Evolutionary conservation across 345 rosid species (phyloP).

Genomic region (Boechera stricta): DNA sequence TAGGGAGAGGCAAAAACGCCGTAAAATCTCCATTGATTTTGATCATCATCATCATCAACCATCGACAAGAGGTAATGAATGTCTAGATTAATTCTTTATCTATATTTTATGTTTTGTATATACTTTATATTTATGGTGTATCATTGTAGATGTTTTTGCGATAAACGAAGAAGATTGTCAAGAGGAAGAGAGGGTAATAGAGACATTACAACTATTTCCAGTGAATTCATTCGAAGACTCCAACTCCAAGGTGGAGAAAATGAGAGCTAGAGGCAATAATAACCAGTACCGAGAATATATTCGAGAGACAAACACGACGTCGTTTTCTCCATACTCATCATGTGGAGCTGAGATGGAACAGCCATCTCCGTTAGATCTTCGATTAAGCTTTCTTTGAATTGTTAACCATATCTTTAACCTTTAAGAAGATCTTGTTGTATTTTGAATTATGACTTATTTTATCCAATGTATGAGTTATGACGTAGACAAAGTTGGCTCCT

Average conservation of each 20-base stretch:
- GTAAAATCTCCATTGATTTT: slow-evolving; percentile 63
- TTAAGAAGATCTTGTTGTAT: slow-evolving; percentile 10
- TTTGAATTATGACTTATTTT: slow-evolving; percentile 17
- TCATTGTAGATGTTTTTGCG: slow-evolving; percentile 29
- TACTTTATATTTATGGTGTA: no score
- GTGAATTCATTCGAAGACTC: slow-evolving; percentile 42
- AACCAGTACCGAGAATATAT: slow-evolving; percentile 41
- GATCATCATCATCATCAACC: slow-evolving; percentile 47
- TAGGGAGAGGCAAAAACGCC: slow-evolving; percentile 87
- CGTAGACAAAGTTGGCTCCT: neutral
- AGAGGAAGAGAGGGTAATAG: slow-evolving; percentile 64
- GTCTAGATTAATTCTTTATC: neutral
- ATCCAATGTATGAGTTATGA: slow-evolving; percentile 29
- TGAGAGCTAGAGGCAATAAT: slow-evolving; percentile 24
- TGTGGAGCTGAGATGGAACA: slow-evolving; percentile 68
- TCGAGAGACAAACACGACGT: slow-evolving; percentile 37
- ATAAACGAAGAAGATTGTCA: slow-evolving; percentile 33
- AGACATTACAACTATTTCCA: slow-evolving; percentile 91
- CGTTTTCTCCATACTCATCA: slow-evolving; percentile 47
- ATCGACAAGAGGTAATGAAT: slow-evolving; percentile 20
- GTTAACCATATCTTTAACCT: neutral
- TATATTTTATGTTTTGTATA: no score
- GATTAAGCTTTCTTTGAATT: slow-evolving; percentile 74
- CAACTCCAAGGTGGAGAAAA: slow-evolving; percentile 54
- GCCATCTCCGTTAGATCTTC: slow-evolving; percentile 82